These are phyloP conservation scores for Lotus japonicus DNA, from an alignment of 306 rosid genomes.

Conservation along the genomic window DNA sequence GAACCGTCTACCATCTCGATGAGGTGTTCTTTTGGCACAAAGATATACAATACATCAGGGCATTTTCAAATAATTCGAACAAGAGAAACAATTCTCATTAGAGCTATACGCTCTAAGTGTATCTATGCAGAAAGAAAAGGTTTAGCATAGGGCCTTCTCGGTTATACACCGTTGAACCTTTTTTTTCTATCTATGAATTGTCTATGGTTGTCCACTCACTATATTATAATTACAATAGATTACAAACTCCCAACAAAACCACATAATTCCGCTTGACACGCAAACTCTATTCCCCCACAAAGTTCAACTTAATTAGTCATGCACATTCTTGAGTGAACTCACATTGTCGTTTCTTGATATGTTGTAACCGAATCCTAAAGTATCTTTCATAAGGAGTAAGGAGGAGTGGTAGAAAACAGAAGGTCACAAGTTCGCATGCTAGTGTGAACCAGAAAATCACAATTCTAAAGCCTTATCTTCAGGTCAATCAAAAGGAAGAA, in stretches of 20 bases:
- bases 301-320: not conserved
- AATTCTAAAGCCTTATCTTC: not conserved
- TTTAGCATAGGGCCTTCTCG: not conserved
- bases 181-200: too few relatives aligned
- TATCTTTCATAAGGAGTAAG: not conserved
- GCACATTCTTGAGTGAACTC: not conserved
- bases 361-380: not conserved
- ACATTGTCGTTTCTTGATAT: not conserved
- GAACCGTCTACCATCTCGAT: not conserved
- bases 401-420: not conserved
- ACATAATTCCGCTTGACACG: not conserved
- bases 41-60: not conserved
- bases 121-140: not conserved
- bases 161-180: not conserved
- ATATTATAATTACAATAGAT: not conserved
- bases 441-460: not conserved
- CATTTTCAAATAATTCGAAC: not conserved
- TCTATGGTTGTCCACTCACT: not conserved
- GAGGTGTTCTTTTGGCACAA: not conserved
- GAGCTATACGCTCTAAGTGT: not conserved
- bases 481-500: not conserved
- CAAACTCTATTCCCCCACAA: not conserved
- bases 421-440: not conserved
- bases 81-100: not conserved
- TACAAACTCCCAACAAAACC: slow-evolving; percentile 4